Evolutionary conservation across 768 basidiomycete genomes (phyloP).

Genomic region (Postia placenta): DNA sequence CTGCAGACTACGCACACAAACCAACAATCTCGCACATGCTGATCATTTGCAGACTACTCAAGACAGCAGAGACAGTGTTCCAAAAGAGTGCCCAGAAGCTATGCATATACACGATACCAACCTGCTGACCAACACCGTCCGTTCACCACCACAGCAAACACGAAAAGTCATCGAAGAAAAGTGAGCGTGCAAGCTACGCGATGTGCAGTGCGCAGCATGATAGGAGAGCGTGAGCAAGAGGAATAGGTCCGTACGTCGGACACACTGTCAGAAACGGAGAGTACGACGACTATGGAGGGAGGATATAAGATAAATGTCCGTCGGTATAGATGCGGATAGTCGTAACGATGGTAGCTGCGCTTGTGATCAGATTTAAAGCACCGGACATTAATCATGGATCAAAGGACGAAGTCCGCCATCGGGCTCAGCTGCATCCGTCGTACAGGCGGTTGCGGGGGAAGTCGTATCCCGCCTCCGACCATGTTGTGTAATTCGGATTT

Average conservation of each 20-base stretch:
- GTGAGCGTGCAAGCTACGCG: not conserved
- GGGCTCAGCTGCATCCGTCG: constrained; percentile 28
- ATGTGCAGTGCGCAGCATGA: too few relatives aligned
- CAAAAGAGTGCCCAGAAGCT: not conserved
- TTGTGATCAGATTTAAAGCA: not conserved
- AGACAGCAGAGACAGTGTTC: not conserved
- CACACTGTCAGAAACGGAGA: not conserved
- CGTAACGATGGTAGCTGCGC: not conserved
- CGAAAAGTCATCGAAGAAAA: not conserved
- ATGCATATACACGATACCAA: not conserved
- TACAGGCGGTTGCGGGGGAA: constrained; percentile 63
- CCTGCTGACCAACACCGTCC: not conserved
- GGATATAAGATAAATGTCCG: constrained; percentile 1
- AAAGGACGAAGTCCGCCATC: not conserved
- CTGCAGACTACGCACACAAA: too few relatives aligned
- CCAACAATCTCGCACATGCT: too few relatives aligned
- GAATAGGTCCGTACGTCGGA: not conserved
- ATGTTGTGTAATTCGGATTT: constrained; percentile 83
- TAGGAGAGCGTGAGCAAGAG: too few relatives aligned
- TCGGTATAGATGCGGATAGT: not conserved
- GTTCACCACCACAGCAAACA: not conserved
- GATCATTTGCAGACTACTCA: too few relatives aligned
- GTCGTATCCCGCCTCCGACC: constrained; percentile 67
- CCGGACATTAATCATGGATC: not conserved
- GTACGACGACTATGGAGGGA: not conserved